Evolutionary conservation across 2,329 filamentous ascomycete genomes (phyloP).

Genomic region (Ceratocystis albifundus): DNA sequence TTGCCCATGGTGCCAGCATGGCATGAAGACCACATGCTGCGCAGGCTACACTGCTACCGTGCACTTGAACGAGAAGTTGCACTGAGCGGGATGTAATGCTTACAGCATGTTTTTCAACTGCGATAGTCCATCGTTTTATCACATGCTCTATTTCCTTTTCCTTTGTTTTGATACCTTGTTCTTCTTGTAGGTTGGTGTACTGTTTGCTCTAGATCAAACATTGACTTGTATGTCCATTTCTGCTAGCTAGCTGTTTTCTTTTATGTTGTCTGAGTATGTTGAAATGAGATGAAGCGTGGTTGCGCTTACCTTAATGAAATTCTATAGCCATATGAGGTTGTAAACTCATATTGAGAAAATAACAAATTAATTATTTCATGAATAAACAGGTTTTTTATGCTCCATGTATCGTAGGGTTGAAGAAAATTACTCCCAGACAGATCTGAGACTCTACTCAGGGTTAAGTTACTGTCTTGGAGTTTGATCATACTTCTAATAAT

Average conservation of each 20-base stretch:
- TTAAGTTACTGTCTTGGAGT: not conserved
- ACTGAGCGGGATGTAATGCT: conserved; percentile 29
- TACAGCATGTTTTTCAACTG: not conserved
- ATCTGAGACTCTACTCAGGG: not conserved
- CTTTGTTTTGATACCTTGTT: conserved; percentile 11
- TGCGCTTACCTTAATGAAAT: not conserved
- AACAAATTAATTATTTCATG: not conserved
- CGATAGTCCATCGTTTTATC: not conserved
- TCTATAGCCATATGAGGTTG: not conserved
- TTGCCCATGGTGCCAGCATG: conserved; percentile 62
- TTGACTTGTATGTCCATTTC: not conserved
- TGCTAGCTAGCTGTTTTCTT: conserved; percentile 1
- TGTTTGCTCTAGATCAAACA: not conserved
- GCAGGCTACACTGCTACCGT: conserved; percentile 57
- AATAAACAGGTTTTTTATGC: not conserved
- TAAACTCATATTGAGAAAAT: not conserved
- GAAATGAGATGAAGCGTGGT: not conserved
- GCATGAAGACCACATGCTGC: conserved; percentile 58
- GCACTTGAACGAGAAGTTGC: conserved; percentile 52
- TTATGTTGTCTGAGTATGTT: not conserved
- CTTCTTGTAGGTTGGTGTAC: not conserved
- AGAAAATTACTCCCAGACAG: not conserved
- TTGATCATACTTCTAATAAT: not conserved
- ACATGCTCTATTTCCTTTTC: not conserved
- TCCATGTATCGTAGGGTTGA: not conserved